Conservation (phyloP, 176 grass and related monocot species). For the Chloris gayana region DNA sequence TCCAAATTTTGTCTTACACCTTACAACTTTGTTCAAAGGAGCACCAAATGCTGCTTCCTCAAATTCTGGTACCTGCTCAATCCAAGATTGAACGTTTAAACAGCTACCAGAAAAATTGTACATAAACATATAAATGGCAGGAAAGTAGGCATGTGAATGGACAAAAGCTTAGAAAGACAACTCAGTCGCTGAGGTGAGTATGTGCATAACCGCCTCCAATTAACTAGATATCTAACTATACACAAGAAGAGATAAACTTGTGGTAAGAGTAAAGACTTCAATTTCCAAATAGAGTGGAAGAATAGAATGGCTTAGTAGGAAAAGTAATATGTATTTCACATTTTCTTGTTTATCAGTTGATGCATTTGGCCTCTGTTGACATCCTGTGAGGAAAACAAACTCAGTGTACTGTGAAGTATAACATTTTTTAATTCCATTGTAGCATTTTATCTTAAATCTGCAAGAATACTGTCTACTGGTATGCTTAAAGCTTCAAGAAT, state of each 20-base stretch:
- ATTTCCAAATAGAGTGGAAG: background rate
- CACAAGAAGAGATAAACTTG: conserved; percentile 26
- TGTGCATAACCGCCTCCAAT: background rate
- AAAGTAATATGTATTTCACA: background rate
- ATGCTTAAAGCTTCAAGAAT: conserved; percentile 10
- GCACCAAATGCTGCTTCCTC: conserved; percentile 90
- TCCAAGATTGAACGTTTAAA: conserved; percentile 38
- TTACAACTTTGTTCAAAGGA: conserved; percentile 91
- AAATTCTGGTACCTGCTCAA: conserved; percentile 92
- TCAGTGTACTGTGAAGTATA: conserved; percentile 11
- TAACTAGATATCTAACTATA: background rate
- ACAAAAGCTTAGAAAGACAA: conserved; percentile 18
- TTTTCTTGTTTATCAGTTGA: background rate
- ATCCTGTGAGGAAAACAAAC: conserved; percentile 10
- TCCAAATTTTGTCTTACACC: conserved; percentile 97
- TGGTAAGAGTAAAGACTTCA: background rate
- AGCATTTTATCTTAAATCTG: conserved; percentile 11
- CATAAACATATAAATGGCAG: background rate
- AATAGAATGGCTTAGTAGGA: background rate
- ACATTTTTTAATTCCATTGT: background rate
- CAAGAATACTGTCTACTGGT: background rate
- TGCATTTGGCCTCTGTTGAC: background rate
- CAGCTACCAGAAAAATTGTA: background rate
- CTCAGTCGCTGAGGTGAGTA: background rate
- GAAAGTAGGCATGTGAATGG: background rate